Evolutionary conservation across 768 basidiomycete species (phyloP), one percentile per base, ranked within the genome.

Genomic region (Paxillus involutus): DNA sequence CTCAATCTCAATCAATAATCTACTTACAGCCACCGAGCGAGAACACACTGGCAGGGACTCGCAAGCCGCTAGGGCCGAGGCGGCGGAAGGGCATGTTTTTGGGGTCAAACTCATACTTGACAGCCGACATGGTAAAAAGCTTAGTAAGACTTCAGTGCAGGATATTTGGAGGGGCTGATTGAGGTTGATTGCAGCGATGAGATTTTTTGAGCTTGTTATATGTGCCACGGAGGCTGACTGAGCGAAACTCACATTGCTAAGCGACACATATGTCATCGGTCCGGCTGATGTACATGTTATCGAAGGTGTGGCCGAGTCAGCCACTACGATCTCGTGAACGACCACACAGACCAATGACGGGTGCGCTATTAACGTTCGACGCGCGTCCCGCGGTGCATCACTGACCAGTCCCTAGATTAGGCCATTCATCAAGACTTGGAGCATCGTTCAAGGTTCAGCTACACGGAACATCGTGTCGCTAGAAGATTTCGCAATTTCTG

Each of bases 21-120:
- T 19, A 58, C 69, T 55, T 46, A 76, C 80, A 81, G 59, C 77
- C 77, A 54, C 81, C 83, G 36, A 81, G 73, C 11, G 75, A 76
- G 68, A 85, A 77, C 14, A 78, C 64, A n/a, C n/a, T n/a, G n/a
- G n/a, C n/a, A 7, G 80, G 77, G 4, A 83, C 81, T 36, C 77
- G 71, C 51, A 81, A 63, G 14, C 81, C 80, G 33, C 73, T 74
- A 17, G 70, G 59, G 43, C 80, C 80, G 12, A 80, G 67, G 49
- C 75, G 72, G 53, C 75, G 72, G 62, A 73, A 75, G 12, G 59
- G 64, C 73, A 75, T 75, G 35, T 64, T 63, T 64, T 76, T 76
- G 51, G 69, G 69, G 26, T 75, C 62, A 47, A 69, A 75, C 45
- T 72, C 72, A n/a, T 65, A 56, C 51, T 61, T 57, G 47, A 64